phyloP scores from a whole-genome alignment of 1,284 basidiomycete genomes.

The Cutaneotrichosporon dermatis region DNA sequence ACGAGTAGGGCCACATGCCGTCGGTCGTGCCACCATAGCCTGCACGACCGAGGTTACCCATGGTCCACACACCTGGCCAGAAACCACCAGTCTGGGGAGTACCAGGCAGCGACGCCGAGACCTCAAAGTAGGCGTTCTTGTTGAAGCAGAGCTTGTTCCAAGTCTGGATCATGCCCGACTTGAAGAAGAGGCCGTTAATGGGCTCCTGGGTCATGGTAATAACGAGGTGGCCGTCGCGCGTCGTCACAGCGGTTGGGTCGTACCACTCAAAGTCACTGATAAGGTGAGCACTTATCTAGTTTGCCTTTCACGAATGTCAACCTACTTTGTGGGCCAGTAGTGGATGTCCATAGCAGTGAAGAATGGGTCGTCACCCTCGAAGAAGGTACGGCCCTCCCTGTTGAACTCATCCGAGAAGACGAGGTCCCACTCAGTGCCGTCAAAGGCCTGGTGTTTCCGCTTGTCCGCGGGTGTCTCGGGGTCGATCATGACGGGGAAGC shows the following conservation, averaged over 20 bases:
- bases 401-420: slow-evolving; percentile 89
- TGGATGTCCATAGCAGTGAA: slow-evolving; percentile 52
- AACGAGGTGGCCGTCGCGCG: slow-evolving; percentile 71
- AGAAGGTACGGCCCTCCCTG: slow-evolving; percentile 55
- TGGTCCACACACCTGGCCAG: slow-evolving; percentile 54
- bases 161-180: slow-evolving; percentile 54
- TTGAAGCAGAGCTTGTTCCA: slow-evolving; percentile 54
- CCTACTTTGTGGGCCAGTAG: slow-evolving; percentile 53
- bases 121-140: slow-evolving; percentile 45
- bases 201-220: slow-evolving; percentile 67
- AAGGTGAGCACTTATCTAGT: too few species aligned
- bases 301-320: not conserved
- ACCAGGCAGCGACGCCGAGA: slow-evolving; percentile 42
- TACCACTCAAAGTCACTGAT: slow-evolving; percentile 52
- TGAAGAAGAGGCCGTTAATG: slow-evolving; percentile 71
- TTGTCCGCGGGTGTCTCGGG: slow-evolving; percentile 59
- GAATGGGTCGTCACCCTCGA: slow-evolving; percentile 53
- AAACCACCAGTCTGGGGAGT: slow-evolving; percentile 46
- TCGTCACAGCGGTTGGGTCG: slow-evolving; percentile 75
- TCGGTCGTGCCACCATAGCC: slow-evolving; percentile 64
- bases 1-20: slow-evolving; percentile 60
- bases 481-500: slow-evolving; percentile 65
- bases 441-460: slow-evolving; percentile 60
- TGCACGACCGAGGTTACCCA: slow-evolving; percentile 51
- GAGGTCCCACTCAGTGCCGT: slow-evolving; percentile 63